Evolutionary conservation across 352 stramenopile species (phyloP).

Genomic region (Globisporangium cystogenes): DNA sequence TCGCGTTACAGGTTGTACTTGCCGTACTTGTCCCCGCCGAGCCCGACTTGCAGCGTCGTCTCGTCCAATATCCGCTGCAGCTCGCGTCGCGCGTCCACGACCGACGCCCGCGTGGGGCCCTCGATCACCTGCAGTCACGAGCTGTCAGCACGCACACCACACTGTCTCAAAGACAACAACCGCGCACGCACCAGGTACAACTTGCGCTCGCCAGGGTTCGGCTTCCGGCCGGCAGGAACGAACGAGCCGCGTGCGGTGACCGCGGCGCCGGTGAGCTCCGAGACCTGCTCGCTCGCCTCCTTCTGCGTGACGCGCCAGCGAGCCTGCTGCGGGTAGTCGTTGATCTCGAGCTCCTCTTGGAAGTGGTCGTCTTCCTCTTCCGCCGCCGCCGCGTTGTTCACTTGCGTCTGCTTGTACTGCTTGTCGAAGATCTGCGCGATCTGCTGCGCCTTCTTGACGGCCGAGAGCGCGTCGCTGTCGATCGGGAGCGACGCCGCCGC

Average conservation of each 20-base stretch:
- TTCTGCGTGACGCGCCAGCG: conserved; percentile 87
- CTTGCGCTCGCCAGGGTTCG: conserved; percentile 80
- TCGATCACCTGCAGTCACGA: conserved; percentile 67
- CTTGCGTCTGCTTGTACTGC: conserved; percentile 61
- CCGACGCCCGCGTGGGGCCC: conserved; percentile 57
- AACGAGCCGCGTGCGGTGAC: conserved; percentile 89
- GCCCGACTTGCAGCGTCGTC: conserved; percentile 84
- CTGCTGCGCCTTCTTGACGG: conserved; percentile 79
- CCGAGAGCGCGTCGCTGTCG: conserved; percentile 59
- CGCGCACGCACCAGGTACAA: conserved; percentile 76
- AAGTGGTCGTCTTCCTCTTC: conserved; percentile 60
- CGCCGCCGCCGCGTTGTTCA: conserved; percentile 18
- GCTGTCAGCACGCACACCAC: too few relatives aligned
- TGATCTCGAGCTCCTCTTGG: conserved; percentile 91
- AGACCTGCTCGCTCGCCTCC: conserved; percentile 79
- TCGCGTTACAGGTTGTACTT: conserved; percentile 84
- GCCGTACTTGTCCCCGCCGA: conserved; percentile 81
- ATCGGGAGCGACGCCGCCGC: conserved; percentile 10
- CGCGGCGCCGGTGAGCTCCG: conserved; percentile 84
- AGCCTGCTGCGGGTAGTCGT: conserved; percentile 92
- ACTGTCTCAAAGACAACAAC: too few relatives aligned
- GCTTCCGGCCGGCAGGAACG: conserved; percentile 78
- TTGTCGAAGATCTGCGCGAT: conserved; percentile 82
- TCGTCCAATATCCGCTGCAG: conserved; percentile 87
- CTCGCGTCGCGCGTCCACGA: conserved; percentile 73